phyloP scores from a whole-genome alignment of 2,329 filamentous ascomycete species.

The Sarocladium strictum region DNA sequence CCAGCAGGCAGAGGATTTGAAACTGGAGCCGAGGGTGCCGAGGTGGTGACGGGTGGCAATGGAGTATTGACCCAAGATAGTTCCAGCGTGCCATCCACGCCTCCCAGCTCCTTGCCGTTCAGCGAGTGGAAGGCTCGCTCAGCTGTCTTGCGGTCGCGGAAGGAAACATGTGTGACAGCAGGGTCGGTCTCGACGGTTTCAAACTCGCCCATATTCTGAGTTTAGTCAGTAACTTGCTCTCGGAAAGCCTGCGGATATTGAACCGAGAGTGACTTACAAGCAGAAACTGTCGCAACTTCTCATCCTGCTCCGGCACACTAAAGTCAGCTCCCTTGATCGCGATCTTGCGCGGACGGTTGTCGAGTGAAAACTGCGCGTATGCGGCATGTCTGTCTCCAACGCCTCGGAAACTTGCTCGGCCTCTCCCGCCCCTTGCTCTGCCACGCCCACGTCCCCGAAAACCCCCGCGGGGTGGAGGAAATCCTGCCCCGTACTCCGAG shows the following conservation, averaged over 20 bases:
- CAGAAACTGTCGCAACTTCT: slow-evolving; percentile 65
- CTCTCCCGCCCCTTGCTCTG: slow-evolving; percentile 24
- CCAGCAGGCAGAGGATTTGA: slow-evolving; percentile 13
- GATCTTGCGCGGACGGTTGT: slow-evolving; percentile 68
- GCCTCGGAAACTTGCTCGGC: slow-evolving; percentile 33
- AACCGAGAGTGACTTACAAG: slow-evolving; percentile 46
- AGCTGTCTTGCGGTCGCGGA: slow-evolving; percentile 63
- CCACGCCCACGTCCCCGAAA: slow-evolving; percentile 32
- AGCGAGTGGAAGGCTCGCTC: slow-evolving; percentile 61
- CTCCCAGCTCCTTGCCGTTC: slow-evolving; percentile 52
- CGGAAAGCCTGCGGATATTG: not conserved
- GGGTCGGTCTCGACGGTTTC: slow-evolving; percentile 47
- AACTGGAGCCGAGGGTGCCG: not conserved
- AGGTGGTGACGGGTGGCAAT: slow-evolving; percentile 5
- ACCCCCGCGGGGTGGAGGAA: slow-evolving; percentile 27
- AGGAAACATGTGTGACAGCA: slow-evolving; percentile 48
- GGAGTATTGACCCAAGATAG: slow-evolving; percentile 51
- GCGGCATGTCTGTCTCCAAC: slow-evolving; percentile 45
- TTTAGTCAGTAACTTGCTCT: not conserved
- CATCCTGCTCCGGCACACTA: slow-evolving; percentile 56
- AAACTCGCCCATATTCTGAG: slow-evolving; percentile 37
- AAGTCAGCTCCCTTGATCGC: slow-evolving; percentile 59
- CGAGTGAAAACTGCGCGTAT: slow-evolving; percentile 61
- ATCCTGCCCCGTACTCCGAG: slow-evolving; percentile 11
- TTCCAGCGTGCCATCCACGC: slow-evolving; percentile 57